Percentiles rank a stretch among this genome's conserved stretches.
Conservation (phyloP, 2,329 filamentous ascomycete genomes). For the Phoma sp. region DNA sequence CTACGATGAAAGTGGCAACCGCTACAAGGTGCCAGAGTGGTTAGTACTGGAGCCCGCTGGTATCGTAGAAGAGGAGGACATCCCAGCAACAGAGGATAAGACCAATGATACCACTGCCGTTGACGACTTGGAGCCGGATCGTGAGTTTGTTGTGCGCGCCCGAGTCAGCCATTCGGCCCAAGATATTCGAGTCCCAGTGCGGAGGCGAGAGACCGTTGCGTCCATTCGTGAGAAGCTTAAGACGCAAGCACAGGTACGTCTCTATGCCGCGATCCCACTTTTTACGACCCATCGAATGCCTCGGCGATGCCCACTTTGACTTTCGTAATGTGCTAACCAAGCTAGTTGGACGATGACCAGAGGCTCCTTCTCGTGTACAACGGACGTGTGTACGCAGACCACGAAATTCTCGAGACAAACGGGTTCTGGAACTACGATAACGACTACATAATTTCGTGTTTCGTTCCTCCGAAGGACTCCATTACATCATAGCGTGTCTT, state of each 20-base stretch:
- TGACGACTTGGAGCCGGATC: constrained; percentile 8
- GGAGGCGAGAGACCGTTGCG: constrained; percentile 3
- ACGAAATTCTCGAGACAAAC: constrained; percentile 68
- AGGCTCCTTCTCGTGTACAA: constrained; percentile 78
- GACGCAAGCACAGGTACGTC: constrained; percentile 12
- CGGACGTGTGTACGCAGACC: constrained; percentile 79
- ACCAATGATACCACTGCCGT: constrained; percentile 22
- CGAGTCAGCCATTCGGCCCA: constrained; percentile 2
- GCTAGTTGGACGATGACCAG: constrained; percentile 63
- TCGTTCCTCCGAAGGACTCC: neutral
- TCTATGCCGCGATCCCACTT: neutral
- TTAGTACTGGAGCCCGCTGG: constrained; percentile 54
- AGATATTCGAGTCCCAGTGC: neutral
- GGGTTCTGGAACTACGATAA: constrained; percentile 72
- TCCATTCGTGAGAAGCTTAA: constrained; percentile 15
- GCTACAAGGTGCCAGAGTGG: constrained; percentile 57
- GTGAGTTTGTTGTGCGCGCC: constrained; percentile 9
- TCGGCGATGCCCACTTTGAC: no score
- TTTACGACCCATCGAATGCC: neutral
- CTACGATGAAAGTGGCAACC: constrained; percentile 53
- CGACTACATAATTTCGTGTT: constrained; percentile 64
- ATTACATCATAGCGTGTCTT: neutral
- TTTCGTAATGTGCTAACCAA: constrained; percentile 19
- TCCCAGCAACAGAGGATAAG: constrained; percentile 3
- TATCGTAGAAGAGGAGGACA: constrained; percentile 41